A percentile compares a stretch with the other conserved stretches of the same genome.
Evolutionary conservation across 2,329 filamentous ascomycete genomes (phyloP).

Genomic region (Pseudocercospora fuligena): DNA sequence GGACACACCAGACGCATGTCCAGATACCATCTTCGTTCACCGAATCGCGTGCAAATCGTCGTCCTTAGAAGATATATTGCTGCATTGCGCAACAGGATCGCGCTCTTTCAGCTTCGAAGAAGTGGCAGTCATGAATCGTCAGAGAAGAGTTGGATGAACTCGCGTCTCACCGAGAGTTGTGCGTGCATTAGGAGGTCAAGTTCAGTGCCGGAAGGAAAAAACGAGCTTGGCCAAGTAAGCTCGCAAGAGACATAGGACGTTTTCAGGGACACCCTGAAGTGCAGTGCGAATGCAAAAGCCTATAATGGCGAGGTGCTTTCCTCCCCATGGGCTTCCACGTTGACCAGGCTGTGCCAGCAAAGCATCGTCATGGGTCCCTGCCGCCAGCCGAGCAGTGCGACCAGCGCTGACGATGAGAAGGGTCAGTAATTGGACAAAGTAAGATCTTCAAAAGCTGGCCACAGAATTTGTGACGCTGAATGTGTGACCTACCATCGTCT

Average conservation of each 20-base stretch:
- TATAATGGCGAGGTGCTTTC: background rate
- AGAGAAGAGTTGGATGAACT: background rate
- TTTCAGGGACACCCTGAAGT: background rate
- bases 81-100: background rate
- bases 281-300: background rate
- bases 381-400: background rate
- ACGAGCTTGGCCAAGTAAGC: background rate
- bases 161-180: background rate
- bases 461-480: background rate
- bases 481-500: background rate
- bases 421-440: background rate
- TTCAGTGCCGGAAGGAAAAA: background rate
- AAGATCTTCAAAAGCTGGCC: background rate
- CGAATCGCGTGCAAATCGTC: background rate
- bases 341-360: slow-evolving; percentile 1
- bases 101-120: background rate
- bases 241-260: background rate
- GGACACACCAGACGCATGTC: slow-evolving; percentile 29
- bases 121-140: background rate
- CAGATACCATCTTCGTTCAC: slow-evolving; percentile 22
- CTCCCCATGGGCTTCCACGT: background rate
- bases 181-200: background rate
- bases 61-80: background rate
- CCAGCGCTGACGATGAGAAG: background rate
- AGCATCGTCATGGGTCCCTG: background rate